Base-by-base conservation (phyloP, 768 basidiomycete genomes). In the Tricholoma sp. region DNA sequence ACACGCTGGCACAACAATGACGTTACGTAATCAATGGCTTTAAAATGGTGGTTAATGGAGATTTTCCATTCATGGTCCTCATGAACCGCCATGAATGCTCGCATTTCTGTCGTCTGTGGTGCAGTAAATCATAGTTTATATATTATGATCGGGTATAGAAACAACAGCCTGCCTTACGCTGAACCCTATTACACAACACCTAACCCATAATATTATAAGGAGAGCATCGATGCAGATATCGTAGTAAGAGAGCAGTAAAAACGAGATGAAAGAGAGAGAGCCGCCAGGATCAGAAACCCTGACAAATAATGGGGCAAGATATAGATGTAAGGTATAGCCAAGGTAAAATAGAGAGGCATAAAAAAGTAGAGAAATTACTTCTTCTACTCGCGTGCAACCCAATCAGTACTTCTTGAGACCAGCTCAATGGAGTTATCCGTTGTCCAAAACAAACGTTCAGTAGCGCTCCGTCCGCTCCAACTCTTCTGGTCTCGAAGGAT, bases 401-500 rank as follows among this genome's bases (percentile, higher is more conserved):
- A 94, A 69, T 93, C 92, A 54, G 85, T 84, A 71, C 89, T 91
- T 58, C 91, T 81, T 54, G 87, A 83, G 64, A 86, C 89, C 63
- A 95, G 82, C 74, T 91, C 92, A 57, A 94, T 86, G 10, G 91
- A 88, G 70, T 89, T 88, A 66, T 98, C 95, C 55, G 88, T 87
- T 36, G 89, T 91, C 88, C 92, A 96, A 74, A 98, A 98, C 59
- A 94, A 70, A 36, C 89, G 80, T 69, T 99, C 97, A 18, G 91
- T 97, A 13, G 91, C 86, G 62, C 91, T 94, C 50, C 94, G 79
- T 24, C 86, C 85, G 59, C 86, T 97, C 96, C 96, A 98, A 66
- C 89, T 89, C 71, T 93, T 94, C 69, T 99, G 97, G 66, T 95
- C 91, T 24, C 96, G 82, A 11, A 99, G 76, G 55, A 98, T 93